phyloP scores from a whole-genome alignment of 2,329 filamentous ascomycete genomes.

The Coniosporium tulheliwenetii region DNA sequence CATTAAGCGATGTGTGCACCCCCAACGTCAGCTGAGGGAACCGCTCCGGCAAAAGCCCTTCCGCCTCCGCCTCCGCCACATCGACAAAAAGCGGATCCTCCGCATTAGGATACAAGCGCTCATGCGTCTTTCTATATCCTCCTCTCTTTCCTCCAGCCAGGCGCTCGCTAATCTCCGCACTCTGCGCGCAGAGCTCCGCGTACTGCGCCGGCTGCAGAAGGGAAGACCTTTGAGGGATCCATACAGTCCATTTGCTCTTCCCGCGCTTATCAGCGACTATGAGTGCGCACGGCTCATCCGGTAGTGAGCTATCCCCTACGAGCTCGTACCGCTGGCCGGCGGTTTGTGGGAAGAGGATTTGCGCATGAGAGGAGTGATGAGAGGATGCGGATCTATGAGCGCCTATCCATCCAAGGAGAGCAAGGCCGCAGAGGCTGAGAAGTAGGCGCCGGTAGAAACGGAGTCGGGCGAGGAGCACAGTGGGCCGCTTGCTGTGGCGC shows the following conservation, averaged over 20 bases:
- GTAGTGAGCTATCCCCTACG: conserved; percentile 49
- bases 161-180: conserved; percentile 46
- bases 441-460: conserved; percentile 39
- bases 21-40: conserved; percentile 13
- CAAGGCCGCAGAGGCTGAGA: conserved; percentile 25
- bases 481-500: conserved; percentile 45
- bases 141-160: conserved; percentile 36
- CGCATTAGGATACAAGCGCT: conserved; percentile 30
- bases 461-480: conserved; percentile 40
- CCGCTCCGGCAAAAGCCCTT: conserved; percentile 41
- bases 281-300: conserved; percentile 57
- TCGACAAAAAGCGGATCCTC: conserved; percentile 59
- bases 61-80: conserved; percentile 51
- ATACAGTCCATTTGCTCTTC: conserved; percentile 62
- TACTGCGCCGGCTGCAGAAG: conserved; percentile 56
- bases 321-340: conserved; percentile 42
- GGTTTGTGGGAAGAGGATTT: background rate
- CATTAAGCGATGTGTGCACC: conserved; percentile 9
- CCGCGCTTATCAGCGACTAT: conserved; percentile 51
- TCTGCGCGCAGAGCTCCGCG: conserved; percentile 50
- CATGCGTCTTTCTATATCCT: conserved; percentile 7
- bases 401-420: conserved; percentile 36
- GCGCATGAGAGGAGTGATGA: conserved; percentile 1
- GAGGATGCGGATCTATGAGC: conserved; percentile 9
- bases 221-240: conserved; percentile 48